Evolutionary conservation across 2,329 filamentous ascomycete genomes (phyloP).

Genomic region (Pseudocercospora macadamiae): DNA sequence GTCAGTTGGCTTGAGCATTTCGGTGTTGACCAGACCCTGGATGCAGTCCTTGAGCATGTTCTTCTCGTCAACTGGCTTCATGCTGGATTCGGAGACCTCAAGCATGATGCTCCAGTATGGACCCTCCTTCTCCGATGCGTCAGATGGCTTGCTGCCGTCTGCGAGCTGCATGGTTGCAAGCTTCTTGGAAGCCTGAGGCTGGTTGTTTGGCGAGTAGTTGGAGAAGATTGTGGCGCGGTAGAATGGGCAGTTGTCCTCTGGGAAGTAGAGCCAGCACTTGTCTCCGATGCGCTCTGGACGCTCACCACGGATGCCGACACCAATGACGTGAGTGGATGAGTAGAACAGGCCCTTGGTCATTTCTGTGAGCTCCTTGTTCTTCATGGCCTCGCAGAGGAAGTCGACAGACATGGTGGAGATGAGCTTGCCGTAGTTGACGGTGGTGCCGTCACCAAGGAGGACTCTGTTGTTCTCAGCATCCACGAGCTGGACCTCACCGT

Average conservation of each 20-base stretch:
- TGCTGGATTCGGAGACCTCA: conserved; percentile 90
- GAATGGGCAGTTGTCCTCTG: conserved; percentile 97
- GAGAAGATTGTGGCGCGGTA: conserved; percentile 99
- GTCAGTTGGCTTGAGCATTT: conserved; percentile 87
- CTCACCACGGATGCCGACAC: conserved; percentile 87
- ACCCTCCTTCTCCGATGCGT: conserved; percentile 74
- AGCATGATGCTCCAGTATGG: conserved; percentile 99
- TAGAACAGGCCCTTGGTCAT: conserved; percentile 93
- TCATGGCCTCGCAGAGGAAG: conserved; percentile 82
- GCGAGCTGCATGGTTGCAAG: conserved; percentile 84
- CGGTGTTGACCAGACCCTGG: conserved; percentile 94
- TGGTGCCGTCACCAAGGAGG: conserved; percentile 80
- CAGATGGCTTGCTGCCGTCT: conserved; percentile 78
- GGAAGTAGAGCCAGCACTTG: conserved; percentile 99
- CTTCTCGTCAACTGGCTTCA: conserved; percentile 90
- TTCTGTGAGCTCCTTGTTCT: conserved; percentile 77
- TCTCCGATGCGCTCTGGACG: conserved; percentile 96
- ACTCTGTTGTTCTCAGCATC: conserved; percentile 84
- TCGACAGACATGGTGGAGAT: conserved; percentile 97
- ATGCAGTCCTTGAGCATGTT: conserved; percentile 89
- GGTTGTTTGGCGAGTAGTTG: conserved; percentile 99
- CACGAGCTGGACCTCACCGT: conserved; percentile 82
- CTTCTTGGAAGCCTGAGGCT: conserved; percentile 80
- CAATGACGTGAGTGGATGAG: conserved; percentile 95
- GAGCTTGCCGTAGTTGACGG: conserved; percentile 87